A percentile compares a stretch with the other conserved stretches of the same genome.
These are phyloP conservation scores for Avena atlantica DNA, from an alignment of 176 grass and related monocot genomes.

Conservation along the genomic window DNA sequence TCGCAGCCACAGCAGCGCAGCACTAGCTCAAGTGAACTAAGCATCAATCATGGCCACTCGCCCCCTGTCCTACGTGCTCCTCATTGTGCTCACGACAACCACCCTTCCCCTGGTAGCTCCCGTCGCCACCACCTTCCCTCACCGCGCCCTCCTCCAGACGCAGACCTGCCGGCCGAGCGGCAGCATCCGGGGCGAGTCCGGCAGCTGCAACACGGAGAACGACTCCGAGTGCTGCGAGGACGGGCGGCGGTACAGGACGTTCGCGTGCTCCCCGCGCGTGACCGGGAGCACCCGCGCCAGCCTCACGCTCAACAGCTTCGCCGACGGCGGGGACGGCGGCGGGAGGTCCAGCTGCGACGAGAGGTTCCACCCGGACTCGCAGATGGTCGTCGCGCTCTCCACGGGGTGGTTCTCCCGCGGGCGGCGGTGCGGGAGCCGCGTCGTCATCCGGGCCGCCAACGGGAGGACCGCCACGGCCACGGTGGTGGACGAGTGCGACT, in stretches of 20 bases:
- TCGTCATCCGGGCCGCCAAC: slow-evolving; percentile 38
- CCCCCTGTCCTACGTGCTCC: background rate
- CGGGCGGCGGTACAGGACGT: slow-evolving; percentile 35
- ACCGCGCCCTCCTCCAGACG: slow-evolving; percentile 35
- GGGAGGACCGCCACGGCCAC: slow-evolving; percentile 47
- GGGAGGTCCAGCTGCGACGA: slow-evolving; percentile 34
- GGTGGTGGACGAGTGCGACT: slow-evolving; percentile 70
- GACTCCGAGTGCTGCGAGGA: slow-evolving; percentile 48
- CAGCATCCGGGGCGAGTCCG: slow-evolving; percentile 14
- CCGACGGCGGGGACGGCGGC: slow-evolving; percentile 24
- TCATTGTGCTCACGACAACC: background rate
- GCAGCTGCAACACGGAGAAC: slow-evolving; percentile 42
- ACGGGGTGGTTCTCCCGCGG: slow-evolving; percentile 34
- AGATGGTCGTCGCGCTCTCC: slow-evolving; percentile 51
- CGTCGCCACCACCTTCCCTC: background rate
- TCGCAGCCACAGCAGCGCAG: background rate
- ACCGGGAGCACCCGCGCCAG: background rate
- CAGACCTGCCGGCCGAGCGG: slow-evolving; percentile 34
- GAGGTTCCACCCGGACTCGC: slow-evolving; percentile 36
- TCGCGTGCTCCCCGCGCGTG: slow-evolving; percentile 46
- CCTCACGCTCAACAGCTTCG: slow-evolving; percentile 50
- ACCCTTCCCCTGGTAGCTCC: background rate
- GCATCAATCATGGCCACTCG: background rate
- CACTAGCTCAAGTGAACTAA: background rate
- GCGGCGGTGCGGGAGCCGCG: slow-evolving; percentile 31